phyloP scores from a whole-genome alignment of 2,329 filamentous ascomycete genomes.

The Ophiostoma piceae region DNA sequence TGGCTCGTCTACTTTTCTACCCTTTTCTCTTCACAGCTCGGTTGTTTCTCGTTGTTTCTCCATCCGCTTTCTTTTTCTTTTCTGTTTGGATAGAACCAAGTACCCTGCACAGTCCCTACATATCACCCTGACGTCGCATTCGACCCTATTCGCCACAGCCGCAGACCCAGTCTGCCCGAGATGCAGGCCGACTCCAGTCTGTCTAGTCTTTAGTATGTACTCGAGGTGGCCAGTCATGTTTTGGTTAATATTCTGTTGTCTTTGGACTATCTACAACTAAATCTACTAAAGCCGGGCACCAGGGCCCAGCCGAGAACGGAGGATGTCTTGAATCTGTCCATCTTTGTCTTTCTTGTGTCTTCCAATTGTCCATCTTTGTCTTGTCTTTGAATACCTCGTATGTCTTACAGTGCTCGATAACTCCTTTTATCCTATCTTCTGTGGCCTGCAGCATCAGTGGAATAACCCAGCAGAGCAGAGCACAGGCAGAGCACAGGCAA shows the following conservation, averaged over 20 bases:
- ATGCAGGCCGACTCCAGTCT: not conserved
- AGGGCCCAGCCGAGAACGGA: constrained; percentile 4
- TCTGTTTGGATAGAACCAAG: not conserved
- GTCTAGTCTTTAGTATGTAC: too few relatives aligned
- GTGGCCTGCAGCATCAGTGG: not conserved
- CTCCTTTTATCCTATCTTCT: not conserved
- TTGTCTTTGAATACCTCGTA: not conserved
- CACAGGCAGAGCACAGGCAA: not conserved
- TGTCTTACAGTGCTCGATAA: too few relatives aligned
- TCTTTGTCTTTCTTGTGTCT: not conserved
- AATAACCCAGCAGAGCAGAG: not conserved
- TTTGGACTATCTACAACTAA: too few relatives aligned
- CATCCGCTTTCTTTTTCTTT: not conserved
- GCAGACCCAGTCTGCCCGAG: constrained; percentile 4
- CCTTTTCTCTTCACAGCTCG: not conserved
- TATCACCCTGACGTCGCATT: too few relatives aligned
- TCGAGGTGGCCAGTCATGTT: too few relatives aligned
- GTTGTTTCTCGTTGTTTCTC: constrained; percentile 5
- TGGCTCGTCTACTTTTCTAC: not conserved
- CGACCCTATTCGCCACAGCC: not conserved
- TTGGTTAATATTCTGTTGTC: too few relatives aligned
- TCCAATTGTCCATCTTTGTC: not conserved
- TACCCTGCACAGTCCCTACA: too few relatives aligned
- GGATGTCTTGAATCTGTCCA: not conserved
- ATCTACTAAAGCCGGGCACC: too few relatives aligned